A percentile compares a stretch with the other conserved stretches of the same genome.
These are phyloP conservation scores for Aspergillus carlsbadensis DNA, from an alignment of 495 filamentous ascomycete species.

Conservation along the genomic window DNA sequence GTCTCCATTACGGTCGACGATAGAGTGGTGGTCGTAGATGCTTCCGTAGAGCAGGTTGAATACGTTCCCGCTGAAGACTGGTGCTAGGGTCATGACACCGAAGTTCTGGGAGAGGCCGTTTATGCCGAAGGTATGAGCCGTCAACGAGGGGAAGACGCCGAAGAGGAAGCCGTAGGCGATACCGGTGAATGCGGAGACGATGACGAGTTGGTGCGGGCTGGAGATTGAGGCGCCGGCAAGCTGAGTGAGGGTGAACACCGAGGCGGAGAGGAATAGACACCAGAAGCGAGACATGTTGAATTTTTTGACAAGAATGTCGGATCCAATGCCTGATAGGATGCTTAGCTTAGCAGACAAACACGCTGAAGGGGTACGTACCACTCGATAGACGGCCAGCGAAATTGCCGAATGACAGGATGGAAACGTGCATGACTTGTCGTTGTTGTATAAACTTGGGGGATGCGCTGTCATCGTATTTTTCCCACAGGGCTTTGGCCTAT, in stretches of 20 bases:
- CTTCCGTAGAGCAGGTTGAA: conserved; percentile 84
- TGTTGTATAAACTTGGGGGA: conserved; percentile 72
- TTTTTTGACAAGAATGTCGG: conserved; percentile 80
- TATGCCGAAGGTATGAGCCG: conserved; percentile 89
- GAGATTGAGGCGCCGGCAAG: conserved; percentile 72
- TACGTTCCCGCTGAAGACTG: conserved; percentile 80
- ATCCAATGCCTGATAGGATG: conserved; percentile 67
- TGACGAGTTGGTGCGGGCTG: conserved; percentile 73
- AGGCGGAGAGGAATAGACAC: conserved; percentile 76
- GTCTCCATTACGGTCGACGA: conserved; percentile 64
- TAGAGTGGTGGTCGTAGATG: conserved; percentile 78
- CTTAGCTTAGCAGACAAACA: background rate
- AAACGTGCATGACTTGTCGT: conserved; percentile 89
- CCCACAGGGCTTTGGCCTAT: conserved; percentile 71
- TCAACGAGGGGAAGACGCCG: conserved; percentile 89
- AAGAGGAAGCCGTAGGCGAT: conserved; percentile 93
- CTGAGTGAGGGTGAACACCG: conserved; percentile 80
- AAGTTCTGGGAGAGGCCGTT: conserved; percentile 88
- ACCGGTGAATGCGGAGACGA: conserved; percentile 81
- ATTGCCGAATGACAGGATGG: conserved; percentile 80
- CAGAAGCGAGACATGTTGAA: conserved; percentile 80
- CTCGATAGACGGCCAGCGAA: conserved; percentile 79
- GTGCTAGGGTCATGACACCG: conserved; percentile 89
- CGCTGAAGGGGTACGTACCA: conserved; percentile 44
- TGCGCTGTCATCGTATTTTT: conserved; percentile 73